Base-by-base conservation (phyloP, 148 eudicot genomes). In the Fagopyrum homotropicum region DNA sequence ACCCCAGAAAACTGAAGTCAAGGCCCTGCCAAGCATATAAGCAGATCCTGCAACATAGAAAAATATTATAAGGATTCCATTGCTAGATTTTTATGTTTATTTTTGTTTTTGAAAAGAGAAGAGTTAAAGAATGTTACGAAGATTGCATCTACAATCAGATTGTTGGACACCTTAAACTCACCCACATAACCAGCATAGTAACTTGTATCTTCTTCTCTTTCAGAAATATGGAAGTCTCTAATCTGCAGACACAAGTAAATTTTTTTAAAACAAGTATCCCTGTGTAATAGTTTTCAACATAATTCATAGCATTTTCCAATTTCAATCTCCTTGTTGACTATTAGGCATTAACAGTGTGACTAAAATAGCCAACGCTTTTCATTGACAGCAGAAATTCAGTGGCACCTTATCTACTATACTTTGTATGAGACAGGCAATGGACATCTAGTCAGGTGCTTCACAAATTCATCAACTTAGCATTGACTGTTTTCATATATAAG, bases 141-240 rank as follows among this genome's bases (percentile, higher is more conserved):
- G 46, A 35, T 35, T 2, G 40, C 40, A 35, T 35, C 40, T 40
- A 5, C 43, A 29, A 61, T 61, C 44, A 61, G 44, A 61, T 9
- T 43, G 73, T 69, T 19, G 22, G 73, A 43, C 29, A 69, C 5
- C 0, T 7, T 9, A 71, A 12, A 49, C 87, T 75, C 70, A 93
- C 96, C 98, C 7, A 93, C 82, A 81, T 79, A 92, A 80, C 98
- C 98, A 46, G 97, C 98, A 77, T 94, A 94, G 78, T 81, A 91
- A 72, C 93, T 88, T 26, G 90, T 87, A 79, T 94, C 97, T 83
- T 87, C 96, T 75, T 91, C 93, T 80, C 76, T 79, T 79, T 92
- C 16, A 9, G 98, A 93, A 75, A 94, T 79, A 72, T 90, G 80
- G 72, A 94, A 94, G 79, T 94, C 98, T 79, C 85, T 88, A 74